phyloP scores from a whole-genome alignment of 192 early-diverging fungal genomes.

The Coemansia sp. region DNA sequence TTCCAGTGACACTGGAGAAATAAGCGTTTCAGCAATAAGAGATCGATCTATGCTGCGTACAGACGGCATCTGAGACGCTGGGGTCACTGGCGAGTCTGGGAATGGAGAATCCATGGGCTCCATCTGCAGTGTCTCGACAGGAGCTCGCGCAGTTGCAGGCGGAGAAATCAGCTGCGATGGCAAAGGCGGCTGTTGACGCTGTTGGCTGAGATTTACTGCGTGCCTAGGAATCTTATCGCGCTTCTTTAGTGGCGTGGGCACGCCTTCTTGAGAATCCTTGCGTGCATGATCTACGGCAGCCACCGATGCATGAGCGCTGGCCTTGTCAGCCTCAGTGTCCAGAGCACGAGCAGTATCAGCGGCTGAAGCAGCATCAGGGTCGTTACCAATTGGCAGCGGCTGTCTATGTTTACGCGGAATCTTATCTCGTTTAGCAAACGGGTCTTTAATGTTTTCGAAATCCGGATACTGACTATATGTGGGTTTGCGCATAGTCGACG shows the following conservation, averaged over 20 bases:
- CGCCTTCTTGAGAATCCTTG: background rate
- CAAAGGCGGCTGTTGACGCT: background rate
- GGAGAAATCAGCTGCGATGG: constrained; percentile 4
- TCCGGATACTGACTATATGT: constrained; percentile 54
- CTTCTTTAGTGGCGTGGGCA: constrained; percentile 28
- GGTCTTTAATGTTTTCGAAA: constrained; percentile 50
- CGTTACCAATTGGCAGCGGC: background rate
- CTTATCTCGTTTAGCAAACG: constrained; percentile 57
- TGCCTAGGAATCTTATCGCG: constrained; percentile 40
- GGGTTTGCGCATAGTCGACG: constrained; percentile 26
- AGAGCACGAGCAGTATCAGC: background rate
- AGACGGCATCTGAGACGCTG: background rate
- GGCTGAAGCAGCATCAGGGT: background rate
- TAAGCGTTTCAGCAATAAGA: constrained; percentile 3
- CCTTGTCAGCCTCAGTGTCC: background rate
- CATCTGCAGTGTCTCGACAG: constrained; percentile 25
- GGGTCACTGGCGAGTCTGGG: constrained; percentile 28
- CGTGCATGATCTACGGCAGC: background rate
- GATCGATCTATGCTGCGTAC: background rate
- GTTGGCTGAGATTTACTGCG: constrained; percentile 7
- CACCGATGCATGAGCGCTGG: background rate
- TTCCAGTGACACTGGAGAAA: constrained; percentile 28
- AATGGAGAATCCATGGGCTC: constrained; percentile 24
- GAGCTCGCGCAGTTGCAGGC: background rate
- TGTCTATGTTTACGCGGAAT: constrained; percentile 30